Percentiles rank a stretch among this genome's conserved stretches.
These are phyloP conservation scores for Haplographium delicatum DNA, from an alignment of 495 filamentous ascomycete genomes.

Conservation along the genomic window DNA sequence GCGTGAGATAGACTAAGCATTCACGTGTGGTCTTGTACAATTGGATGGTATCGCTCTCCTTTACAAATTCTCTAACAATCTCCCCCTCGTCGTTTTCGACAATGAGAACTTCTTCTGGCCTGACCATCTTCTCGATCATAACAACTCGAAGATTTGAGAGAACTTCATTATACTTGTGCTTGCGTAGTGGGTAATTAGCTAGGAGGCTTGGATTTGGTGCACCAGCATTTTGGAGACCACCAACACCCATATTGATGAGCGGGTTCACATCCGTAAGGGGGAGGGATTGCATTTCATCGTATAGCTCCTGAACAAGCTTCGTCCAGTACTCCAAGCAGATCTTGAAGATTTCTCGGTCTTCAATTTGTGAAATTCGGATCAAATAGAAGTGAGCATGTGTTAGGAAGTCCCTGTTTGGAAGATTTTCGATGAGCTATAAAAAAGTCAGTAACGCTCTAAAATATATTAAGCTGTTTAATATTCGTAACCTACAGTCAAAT, in stretches of 20 bases:
- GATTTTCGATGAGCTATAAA: slow-evolving; percentile 80
- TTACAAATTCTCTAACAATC: slow-evolving; percentile 98
- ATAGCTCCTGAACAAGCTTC: slow-evolving; percentile 95
- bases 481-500: slow-evolving; percentile 67
- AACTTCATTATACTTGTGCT: slow-evolving; percentile 95
- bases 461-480: neutral
- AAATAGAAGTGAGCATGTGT: slow-evolving; percentile 96
- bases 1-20: slow-evolving; percentile 95
- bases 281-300: slow-evolving; percentile 95
- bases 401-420: slow-evolving; percentile 90
- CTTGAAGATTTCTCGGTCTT: slow-evolving; percentile 98
- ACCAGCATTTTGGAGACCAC: slow-evolving; percentile 66
- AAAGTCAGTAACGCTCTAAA: slow-evolving; percentile 22
- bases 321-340: slow-evolving; percentile 99
- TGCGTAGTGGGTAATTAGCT: slow-evolving; percentile 82
- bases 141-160: slow-evolving; percentile 89
- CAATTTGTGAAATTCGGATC: slow-evolving; percentile 95
- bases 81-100: slow-evolving; percentile 99
- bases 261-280: slow-evolving; percentile 90
- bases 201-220: slow-evolving; percentile 79
- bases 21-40: slow-evolving; percentile 98
- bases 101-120: slow-evolving; percentile 96
- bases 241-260: slow-evolving; percentile 69
- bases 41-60: slow-evolving; percentile 98
- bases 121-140: slow-evolving; percentile 99